A percentile compares a stretch with the other conserved stretches of the same genome.
Evolutionary conservation across 192 early-diverging fungal species (phyloP).

Genomic region (Dimargaris cristalligena): DNA sequence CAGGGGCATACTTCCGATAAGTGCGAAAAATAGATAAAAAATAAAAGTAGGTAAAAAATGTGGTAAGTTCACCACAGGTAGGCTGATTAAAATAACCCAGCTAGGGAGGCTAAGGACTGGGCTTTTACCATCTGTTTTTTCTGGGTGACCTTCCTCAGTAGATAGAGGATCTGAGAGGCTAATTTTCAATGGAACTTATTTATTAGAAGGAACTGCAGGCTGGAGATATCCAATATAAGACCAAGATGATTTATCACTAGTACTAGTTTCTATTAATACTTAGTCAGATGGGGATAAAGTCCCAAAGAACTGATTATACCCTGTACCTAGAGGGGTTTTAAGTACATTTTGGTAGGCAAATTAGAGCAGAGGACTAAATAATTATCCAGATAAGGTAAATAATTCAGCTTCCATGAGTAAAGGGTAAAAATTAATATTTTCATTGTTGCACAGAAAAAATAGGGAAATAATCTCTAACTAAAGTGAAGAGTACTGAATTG

Average conservation of each 20-base stretch:
- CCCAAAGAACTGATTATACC: background rate
- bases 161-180: background rate
- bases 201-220: background rate
- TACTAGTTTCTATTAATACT: background rate
- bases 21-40: no score
- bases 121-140: background rate
- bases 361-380: background rate
- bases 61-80: background rate
- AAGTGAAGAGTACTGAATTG: slow-evolving; percentile 1
- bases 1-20: no score
- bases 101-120: background rate
- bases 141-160: background rate
- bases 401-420: background rate
- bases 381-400: slow-evolving; percentile 1
- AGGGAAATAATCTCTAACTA: background rate
- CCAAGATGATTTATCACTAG: background rate
- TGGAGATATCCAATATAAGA: background rate
- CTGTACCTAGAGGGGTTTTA: background rate
- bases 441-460: background rate
- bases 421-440: background rate
- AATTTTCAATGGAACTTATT: background rate
- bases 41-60: no score
- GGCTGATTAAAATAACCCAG: background rate
- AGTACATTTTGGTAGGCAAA: background rate
- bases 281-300: background rate